These are phyloP conservation scores for Plectosphaerella plurivora DNA, from an alignment of 2,329 filamentous ascomycete species.

Conservation along the genomic window DNA sequence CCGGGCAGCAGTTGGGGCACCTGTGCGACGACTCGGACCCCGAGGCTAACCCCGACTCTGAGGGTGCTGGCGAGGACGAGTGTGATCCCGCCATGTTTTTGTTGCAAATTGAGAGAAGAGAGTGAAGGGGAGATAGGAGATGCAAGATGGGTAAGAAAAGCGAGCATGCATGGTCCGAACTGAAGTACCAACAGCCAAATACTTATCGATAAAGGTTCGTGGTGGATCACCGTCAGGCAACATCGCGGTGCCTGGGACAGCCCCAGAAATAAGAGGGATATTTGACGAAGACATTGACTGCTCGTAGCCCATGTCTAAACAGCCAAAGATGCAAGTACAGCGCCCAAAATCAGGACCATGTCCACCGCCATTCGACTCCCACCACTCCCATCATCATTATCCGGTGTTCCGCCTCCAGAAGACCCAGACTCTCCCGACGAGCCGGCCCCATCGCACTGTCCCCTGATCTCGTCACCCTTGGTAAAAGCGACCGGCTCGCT, in stretches of 20 bases:
- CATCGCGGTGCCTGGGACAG: too few species aligned
- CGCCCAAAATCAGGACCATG: neutral
- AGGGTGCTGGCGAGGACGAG: neutral
- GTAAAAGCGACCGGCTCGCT: neutral
- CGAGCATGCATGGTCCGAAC: too few species aligned
- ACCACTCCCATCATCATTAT: neutral
- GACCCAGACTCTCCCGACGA: neutral
- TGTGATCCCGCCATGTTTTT: too few species aligned
- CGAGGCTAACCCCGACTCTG: neutral
- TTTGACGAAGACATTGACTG: neutral
- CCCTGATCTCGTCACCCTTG: neutral
- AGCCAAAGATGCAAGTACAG: neutral
- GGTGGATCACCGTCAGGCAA: too few species aligned
- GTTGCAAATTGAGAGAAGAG: too few species aligned
- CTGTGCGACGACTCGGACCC: neutral
- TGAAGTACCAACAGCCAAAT: too few species aligned
- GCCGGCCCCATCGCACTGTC: neutral
- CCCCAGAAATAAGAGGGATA: neutral
- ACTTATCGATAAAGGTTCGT: too few species aligned
- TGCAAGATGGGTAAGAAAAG: too few species aligned
- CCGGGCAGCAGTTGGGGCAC: neutral
- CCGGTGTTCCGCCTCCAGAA: neutral
- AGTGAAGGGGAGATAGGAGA: too few species aligned
- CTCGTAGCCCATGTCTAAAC: neutral
- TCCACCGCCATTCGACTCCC: neutral